Evolutionary conservation across 371 early-diverging fungal genomes (phyloP), one percentile per base, ranked within the genome.

Genomic region (Syncephalastrum contaminatum): DNA sequence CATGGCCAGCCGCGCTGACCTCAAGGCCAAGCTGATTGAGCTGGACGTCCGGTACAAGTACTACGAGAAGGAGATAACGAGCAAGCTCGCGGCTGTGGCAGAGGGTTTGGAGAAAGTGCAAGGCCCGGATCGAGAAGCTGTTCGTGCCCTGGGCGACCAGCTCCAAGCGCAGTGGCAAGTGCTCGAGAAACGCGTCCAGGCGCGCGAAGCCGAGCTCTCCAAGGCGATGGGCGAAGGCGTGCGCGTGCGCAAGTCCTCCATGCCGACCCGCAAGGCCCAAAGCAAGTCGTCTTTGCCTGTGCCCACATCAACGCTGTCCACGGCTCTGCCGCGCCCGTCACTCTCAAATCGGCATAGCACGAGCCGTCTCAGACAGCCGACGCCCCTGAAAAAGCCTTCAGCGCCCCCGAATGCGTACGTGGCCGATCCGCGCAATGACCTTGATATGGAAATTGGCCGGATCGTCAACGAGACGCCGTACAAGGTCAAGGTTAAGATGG

Each of bases 381-480:
- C 66, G 14, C 62, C 62, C 4, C 45, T 50, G 22, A 50, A 56
- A 16, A 53, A 54, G 15, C 30, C 54, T 12, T 24, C 48, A 54
- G 57, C 69, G 41, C 60, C 73, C 14, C 46, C 67, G 10, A 80
- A 83, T 51, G 53, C 59, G 4, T 87, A 87, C 48, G 71, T 84
- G 18, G 81, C 90, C 0, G 82, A 88, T 64, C 78, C 85, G 18
- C 63, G 66, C 40, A 86, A 87, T 48, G 80, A 73, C 24, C 58
- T 90, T 53, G 90, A 90, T 69, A 86, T 88, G 13, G 86, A 87
- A 57, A 82, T 90, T 25, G 90, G 87, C 2, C 69, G 78, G 20
- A 84, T 88, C 43, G 86, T 90, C 13, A 90, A 90, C 46, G 75
- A 80, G 46, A 67, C 70, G 24, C 67, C 70, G 14, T 73, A 77